phyloP scores from a whole-genome alignment of 768 basidiomycete species.

The Pleurotus giganteus region DNA sequence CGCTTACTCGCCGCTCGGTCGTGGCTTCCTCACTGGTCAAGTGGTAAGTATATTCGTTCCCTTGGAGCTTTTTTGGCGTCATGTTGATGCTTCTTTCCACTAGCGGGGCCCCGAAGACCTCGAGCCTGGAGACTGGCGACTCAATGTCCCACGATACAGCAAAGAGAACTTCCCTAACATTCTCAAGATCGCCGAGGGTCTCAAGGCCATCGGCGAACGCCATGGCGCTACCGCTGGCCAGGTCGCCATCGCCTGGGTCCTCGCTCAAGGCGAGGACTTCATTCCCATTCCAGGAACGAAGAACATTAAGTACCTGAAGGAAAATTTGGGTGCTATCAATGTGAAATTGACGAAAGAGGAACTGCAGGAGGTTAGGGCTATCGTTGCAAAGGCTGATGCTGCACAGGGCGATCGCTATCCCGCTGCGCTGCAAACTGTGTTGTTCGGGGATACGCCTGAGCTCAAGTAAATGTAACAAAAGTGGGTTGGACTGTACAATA shows the following conservation, averaged over 20 bases:
- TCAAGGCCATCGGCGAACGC: constrained; percentile 24
- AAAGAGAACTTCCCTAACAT: constrained; percentile 28
- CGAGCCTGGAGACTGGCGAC: constrained; percentile 38
- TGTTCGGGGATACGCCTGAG: constrained; percentile 22
- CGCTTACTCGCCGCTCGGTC: constrained; percentile 48
- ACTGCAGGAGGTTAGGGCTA: constrained; percentile 20
- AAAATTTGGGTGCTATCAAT: constrained; percentile 26
- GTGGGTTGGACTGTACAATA: no score
- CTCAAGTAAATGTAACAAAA: constrained; percentile 10
- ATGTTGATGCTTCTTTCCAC: not conserved
- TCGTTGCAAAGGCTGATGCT: constrained; percentile 21
- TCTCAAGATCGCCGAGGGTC: constrained; percentile 30
- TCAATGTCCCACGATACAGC: constrained; percentile 23
- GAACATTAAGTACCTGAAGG: constrained; percentile 33
- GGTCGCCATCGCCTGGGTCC: constrained; percentile 38
- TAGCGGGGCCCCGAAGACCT: constrained; percentile 37
- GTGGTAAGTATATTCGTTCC: constrained; percentile 24
- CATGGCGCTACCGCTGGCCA: constrained; percentile 36
- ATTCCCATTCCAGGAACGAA: constrained; percentile 36
- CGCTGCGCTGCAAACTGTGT: not conserved
- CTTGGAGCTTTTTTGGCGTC: constrained; percentile 12
- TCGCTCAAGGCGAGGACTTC: constrained; percentile 34
- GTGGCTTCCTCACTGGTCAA: constrained; percentile 48
- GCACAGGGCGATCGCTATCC: constrained; percentile 24
- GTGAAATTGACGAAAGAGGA: constrained; percentile 20